These are phyloP conservation scores for Ogataea wickerhamii DNA, from an alignment of 805 yeast species.

Conservation along the genomic window DNA sequence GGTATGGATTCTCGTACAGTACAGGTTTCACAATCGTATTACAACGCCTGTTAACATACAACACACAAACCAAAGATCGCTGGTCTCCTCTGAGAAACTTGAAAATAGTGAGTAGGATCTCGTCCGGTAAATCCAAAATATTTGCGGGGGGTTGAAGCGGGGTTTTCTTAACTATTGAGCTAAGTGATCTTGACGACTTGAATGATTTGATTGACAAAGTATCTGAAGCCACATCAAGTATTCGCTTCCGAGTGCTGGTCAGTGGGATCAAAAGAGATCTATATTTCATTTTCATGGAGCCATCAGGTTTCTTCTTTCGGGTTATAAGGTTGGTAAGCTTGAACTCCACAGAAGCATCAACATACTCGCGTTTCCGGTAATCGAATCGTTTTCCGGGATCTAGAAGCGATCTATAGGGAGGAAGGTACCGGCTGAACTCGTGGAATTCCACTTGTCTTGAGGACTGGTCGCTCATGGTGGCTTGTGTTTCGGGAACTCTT, in stretches of 20 bases:
- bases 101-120: conserved; percentile 39
- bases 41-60: conserved; percentile 51
- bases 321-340: conserved; percentile 12
- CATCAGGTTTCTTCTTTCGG: conserved; percentile 11
- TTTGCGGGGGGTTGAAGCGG: conserved; percentile 8
- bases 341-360: conserved; percentile 24
- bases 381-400: conserved; percentile 49
- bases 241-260: conserved; percentile 24
- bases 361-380: conserved; percentile 43
- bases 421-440: conserved; percentile 34
- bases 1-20: conserved; percentile 50
- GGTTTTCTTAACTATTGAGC: conserved; percentile 8
- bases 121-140: conserved; percentile 38
- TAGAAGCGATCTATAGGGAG: conserved; percentile 51
- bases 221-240: conserved; percentile 41
- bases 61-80: conserved; percentile 38
- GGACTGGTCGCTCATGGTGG: not conserved
- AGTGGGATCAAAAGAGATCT: conserved; percentile 40
- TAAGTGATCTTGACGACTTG: conserved; percentile 26
- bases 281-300: conserved; percentile 43
- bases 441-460: conserved; percentile 11
- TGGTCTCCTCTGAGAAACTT: conserved; percentile 34
- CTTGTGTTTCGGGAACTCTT: not conserved
- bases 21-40: conserved; percentile 49
- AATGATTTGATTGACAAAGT: conserved; percentile 38